Percentiles rank a stretch among this genome's conserved stretches.
phyloP scores from a whole-genome alignment of 495 filamentous ascomycete genomes.

The Penicillium cinerascens region DNA sequence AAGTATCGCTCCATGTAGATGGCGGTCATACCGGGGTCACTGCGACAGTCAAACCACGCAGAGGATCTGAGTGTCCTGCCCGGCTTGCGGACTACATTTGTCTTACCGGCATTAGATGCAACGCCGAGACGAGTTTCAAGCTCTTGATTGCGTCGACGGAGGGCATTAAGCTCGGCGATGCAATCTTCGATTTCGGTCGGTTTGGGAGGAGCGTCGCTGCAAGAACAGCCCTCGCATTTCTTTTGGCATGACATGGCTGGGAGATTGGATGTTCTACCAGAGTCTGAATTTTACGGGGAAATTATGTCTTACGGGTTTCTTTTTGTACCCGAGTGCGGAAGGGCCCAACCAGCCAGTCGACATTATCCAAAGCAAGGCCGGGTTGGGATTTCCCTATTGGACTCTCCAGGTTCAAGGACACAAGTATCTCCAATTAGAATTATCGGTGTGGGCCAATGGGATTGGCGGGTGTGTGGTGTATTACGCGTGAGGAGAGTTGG shows the following conservation, averaged over 20 bases:
- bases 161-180: conserved; percentile 19
- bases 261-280: background rate
- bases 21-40: conserved; percentile 48
- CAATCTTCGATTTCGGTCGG: conserved; percentile 25
- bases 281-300: background rate
- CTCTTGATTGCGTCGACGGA: conserved; percentile 26
- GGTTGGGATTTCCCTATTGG: conserved; percentile 6
- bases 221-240: conserved; percentile 39
- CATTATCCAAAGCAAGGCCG: conserved; percentile 2
- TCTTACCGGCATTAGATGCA: background rate
- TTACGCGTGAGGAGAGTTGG: conserved; percentile 4
- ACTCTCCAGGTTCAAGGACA: background rate
- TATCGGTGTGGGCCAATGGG: background rate
- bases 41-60: conserved; percentile 45
- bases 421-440: background rate
- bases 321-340: conserved; percentile 1
- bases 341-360: conserved; percentile 4
- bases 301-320: background rate
- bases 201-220: conserved; percentile 17
- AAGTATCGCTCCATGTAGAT: conserved; percentile 55
- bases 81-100: conserved; percentile 8
- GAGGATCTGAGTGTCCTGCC: conserved; percentile 42
- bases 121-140: conserved; percentile 22
- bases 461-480: background rate
- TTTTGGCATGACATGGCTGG: conserved; percentile 32